Conservation (phyloP, 2,329 filamentous ascomycete species). For the Ophiostoma pallidulum region DNA sequence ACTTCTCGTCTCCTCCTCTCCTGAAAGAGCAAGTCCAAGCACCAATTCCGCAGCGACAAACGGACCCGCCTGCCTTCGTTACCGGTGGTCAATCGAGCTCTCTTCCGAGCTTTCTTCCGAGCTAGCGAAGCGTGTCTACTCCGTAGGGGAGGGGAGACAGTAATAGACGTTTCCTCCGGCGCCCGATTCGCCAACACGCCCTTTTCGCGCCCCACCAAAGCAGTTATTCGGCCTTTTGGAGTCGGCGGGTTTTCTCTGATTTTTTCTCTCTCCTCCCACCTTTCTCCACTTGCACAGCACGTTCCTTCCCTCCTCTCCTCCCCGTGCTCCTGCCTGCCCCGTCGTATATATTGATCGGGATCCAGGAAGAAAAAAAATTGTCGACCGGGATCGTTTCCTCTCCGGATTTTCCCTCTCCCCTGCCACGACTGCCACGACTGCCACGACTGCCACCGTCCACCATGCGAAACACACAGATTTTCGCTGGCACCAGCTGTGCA, state of each 20-base stretch:
- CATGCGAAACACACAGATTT: constrained; percentile 50
- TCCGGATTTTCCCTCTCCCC: not conserved
- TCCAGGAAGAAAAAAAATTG: not conserved
- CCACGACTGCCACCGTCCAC: constrained; percentile 4
- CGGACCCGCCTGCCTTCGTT: no score
- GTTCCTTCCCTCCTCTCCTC: not conserved
- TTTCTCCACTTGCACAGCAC: not conserved
- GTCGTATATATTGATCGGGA: not conserved
- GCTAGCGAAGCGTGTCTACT: no score
- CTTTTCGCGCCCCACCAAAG: not conserved
- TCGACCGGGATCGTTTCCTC: no score
- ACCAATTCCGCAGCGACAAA: no score
- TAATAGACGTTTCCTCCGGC: no score
- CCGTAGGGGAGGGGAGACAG: not conserved
- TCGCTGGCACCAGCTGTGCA: constrained; percentile 58
- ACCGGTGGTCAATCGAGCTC: no score
- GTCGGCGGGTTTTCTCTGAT: constrained; percentile 11
- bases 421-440: not conserved
- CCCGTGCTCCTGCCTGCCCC: no score
- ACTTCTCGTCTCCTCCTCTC: not conserved
- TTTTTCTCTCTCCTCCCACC: not conserved
- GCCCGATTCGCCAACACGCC: constrained; percentile 1
- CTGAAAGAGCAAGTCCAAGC: no score
- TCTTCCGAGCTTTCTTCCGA: not conserved
- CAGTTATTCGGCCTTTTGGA: constrained; percentile 17